These are phyloP conservation scores for Obelidium mucronatum DNA, from an alignment of 192 early-diverging fungal genomes.

Conservation along the genomic window DNA sequence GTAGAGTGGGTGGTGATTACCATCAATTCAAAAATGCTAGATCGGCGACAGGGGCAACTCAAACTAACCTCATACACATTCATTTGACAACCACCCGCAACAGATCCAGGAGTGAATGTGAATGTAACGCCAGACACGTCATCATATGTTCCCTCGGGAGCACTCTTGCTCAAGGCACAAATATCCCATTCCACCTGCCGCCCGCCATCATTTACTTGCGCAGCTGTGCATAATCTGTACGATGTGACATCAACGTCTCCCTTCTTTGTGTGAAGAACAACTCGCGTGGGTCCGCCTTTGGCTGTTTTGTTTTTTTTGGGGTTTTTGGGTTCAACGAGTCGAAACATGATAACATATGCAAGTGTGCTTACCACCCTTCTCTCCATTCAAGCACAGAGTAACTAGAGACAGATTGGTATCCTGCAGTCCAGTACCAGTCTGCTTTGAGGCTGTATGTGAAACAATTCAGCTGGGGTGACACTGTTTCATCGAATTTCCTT, in stretches of 20 bases:
- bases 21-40: no score
- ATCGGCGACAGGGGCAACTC: no score
- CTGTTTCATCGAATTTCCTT: no score
- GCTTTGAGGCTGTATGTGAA: not conserved
- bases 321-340: not conserved
- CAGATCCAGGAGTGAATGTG: not conserved
- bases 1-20: not conserved
- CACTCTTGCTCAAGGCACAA: constrained; percentile 3
- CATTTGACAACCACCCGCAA: constrained; percentile 4
- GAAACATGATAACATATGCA: not conserved
- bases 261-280: constrained; percentile 11
- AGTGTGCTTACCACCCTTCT: not conserved
- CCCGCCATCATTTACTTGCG: constrained; percentile 8
- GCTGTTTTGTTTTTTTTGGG: not conserved
- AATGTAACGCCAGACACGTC: not conserved
- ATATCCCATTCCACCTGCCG: constrained; percentile 13
- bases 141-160: constrained; percentile 10
- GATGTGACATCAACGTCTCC: constrained; percentile 3
- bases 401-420: not conserved
- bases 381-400: constrained; percentile 5
- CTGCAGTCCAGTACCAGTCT: constrained; percentile 2
- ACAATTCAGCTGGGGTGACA: not conserved
- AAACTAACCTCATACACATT: constrained; percentile 26
- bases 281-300: not conserved
- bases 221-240: constrained; percentile 14